phyloP scores from a whole-genome alignment of 2,329 filamentous ascomycete genomes.

The Emergomyces africanus region DNA sequence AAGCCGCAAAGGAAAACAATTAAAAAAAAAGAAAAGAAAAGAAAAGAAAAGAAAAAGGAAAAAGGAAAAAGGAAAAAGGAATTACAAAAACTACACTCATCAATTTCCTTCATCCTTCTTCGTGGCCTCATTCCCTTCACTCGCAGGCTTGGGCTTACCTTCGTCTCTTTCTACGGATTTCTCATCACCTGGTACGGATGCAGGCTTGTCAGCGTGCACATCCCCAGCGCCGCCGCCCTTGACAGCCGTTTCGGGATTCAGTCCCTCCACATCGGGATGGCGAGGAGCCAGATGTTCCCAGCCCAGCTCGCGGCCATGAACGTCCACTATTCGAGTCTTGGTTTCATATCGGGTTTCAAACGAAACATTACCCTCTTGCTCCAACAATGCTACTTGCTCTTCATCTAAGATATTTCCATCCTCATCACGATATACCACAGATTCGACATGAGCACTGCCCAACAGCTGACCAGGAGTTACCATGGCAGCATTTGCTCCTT shows the following conservation, averaged over 20 bases:
- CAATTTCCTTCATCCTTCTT: constrained; percentile 14
- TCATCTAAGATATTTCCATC: constrained; percentile 77
- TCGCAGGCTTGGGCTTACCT: constrained; percentile 33
- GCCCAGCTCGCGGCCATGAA: constrained; percentile 62
- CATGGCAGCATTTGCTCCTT: constrained; percentile 11
- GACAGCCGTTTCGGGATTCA: constrained; percentile 43
- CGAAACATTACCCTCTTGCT: constrained; percentile 69
- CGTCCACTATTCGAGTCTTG: constrained; percentile 72
- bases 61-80: constrained; percentile 1
- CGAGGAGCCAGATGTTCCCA: constrained; percentile 35
- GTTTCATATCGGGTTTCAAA: constrained; percentile 96
- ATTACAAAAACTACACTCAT: constrained; percentile 5
- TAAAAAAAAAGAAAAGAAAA: not conserved
- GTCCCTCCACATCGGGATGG: constrained; percentile 45
- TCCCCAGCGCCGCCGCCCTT: constrained; percentile 25
- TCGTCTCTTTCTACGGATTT: constrained; percentile 25
- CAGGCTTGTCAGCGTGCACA: constrained; percentile 24
- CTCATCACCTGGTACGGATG: constrained; percentile 27
- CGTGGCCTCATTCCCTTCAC: constrained; percentile 36
- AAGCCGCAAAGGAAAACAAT: too few relatives aligned
- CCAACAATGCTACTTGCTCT: constrained; percentile 66
- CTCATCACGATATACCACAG: constrained; percentile 88
- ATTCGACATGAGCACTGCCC: constrained; percentile 53
- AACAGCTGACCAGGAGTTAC: constrained; percentile 19
- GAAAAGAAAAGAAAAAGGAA: constrained; percentile 3